phyloP scores from a whole-genome alignment of 805 yeast species.

The Cyberlindnera samutprakarnensis region DNA sequence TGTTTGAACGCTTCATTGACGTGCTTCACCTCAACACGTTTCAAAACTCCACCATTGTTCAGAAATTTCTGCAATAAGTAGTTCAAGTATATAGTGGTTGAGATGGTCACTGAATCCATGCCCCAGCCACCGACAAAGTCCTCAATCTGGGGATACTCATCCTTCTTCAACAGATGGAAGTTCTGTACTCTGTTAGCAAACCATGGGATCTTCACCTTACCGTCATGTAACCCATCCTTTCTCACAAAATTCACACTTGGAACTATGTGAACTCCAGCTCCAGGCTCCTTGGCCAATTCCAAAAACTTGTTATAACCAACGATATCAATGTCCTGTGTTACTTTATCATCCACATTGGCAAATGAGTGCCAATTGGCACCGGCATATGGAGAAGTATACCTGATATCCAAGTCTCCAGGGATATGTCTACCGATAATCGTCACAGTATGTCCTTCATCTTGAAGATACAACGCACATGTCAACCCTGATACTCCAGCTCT shows the following conservation, averaged over 20 bases:
- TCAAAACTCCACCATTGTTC: slow-evolving; percentile 40
- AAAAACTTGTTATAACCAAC: slow-evolving; percentile 41
- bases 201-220: slow-evolving; percentile 36
- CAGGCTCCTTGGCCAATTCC: slow-evolving; percentile 40
- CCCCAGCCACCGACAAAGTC: slow-evolving; percentile 35
- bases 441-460: slow-evolving; percentile 33
- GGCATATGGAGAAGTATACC: slow-evolving; percentile 60
- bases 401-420: slow-evolving; percentile 49
- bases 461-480: slow-evolving; percentile 39
- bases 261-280: slow-evolving; percentile 36
- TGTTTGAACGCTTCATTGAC: slow-evolving; percentile 42
- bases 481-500: slow-evolving; percentile 50
- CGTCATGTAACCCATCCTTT: slow-evolving; percentile 9
- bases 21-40: slow-evolving; percentile 32
- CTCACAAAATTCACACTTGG: slow-evolving; percentile 13
- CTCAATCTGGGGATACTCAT: slow-evolving; percentile 23
- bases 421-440: slow-evolving; percentile 37
- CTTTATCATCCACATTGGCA: slow-evolving; percentile 34
- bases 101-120: slow-evolving; percentile 49
- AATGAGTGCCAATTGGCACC: slow-evolving; percentile 69
- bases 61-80: slow-evolving; percentile 41
- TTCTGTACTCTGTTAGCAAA: slow-evolving; percentile 34
- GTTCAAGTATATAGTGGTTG: slow-evolving; percentile 49
- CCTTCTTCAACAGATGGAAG: slow-evolving; percentile 25
- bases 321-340: slow-evolving; percentile 36